These are phyloP conservation scores for Syzygium grande DNA, from an alignment of 345 rosid genomes.

Conservation along the genomic window DNA sequence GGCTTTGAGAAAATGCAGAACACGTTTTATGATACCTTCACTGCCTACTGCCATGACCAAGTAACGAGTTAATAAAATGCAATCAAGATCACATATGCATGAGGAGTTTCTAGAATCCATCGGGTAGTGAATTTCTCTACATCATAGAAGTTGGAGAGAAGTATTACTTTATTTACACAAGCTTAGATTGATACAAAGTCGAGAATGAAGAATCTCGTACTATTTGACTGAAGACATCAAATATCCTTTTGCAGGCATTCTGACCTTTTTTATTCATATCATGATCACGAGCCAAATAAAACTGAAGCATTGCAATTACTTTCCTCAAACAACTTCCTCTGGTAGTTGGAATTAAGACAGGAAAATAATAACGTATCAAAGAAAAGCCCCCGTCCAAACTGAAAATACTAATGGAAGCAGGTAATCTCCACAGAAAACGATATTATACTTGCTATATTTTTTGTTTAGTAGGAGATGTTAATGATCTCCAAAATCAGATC, in stretches of 20 bases:
- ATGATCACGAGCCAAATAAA: neutral
- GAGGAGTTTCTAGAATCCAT: neutral
- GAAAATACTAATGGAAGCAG: neutral
- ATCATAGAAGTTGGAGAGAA: neutral
- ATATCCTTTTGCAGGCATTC: neutral
- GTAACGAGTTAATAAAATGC: neutral
- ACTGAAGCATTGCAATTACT: neutral
- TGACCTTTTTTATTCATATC: rapidly evolving
- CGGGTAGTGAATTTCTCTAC: neutral
- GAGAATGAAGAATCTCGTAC: neutral
- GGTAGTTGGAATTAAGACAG: neutral
- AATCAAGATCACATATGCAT: neutral
- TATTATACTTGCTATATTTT: neutral
- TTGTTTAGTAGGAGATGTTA: neutral
- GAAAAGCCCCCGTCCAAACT: neutral
- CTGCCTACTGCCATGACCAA: neutral
- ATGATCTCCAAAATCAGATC: rapidly evolving
- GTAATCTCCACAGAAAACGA: neutral
- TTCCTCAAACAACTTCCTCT: neutral
- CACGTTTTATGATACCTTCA: neutral
- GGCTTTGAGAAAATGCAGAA: neutral
- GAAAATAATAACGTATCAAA: too few species aligned
- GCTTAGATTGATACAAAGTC: neutral
- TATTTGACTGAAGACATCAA: neutral
- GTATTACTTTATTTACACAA: neutral